Evolutionary conservation across 352 stramenopile genomes (phyloP).

Genomic region (Pythium rishiriense): DNA sequence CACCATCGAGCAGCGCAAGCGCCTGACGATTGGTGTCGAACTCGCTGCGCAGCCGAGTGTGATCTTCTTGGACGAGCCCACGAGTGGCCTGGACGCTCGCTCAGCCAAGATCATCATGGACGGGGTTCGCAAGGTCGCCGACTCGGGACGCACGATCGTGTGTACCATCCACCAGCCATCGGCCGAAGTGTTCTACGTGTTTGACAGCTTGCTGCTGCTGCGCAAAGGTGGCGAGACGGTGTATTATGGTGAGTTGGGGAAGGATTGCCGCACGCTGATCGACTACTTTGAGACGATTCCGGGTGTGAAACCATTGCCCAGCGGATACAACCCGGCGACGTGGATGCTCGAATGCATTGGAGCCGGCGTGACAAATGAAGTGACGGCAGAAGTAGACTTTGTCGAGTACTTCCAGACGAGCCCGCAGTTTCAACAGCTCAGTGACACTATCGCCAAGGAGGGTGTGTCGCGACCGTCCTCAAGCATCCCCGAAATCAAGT

Average conservation of each 20-base stretch:
- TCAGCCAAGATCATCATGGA: slow-evolving; percentile 87
- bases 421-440: slow-evolving; percentile 3
- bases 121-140: slow-evolving; percentile 85
- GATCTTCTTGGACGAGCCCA: slow-evolving; percentile 32
- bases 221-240: slow-evolving; percentile 36
- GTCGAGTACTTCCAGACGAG: slow-evolving; percentile 27
- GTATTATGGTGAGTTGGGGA: slow-evolving; percentile 33
- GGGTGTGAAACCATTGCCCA: slow-evolving; percentile 32
- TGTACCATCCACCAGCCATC: slow-evolving; percentile 91
- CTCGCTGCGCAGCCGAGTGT: slow-evolving; percentile 72
- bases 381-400: slow-evolving; percentile 30
- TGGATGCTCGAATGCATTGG: slow-evolving; percentile 87
- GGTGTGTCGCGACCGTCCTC: slow-evolving; percentile 18
- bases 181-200: slow-evolving; percentile 88
- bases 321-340: slow-evolving; percentile 82
- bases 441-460: slow-evolving; percentile 19
- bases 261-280: slow-evolving; percentile 30
- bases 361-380: slow-evolving; percentile 37
- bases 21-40: slow-evolving; percentile 78
- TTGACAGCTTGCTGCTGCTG: slow-evolving; percentile 89
- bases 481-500: slow-evolving; percentile 18
- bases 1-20: slow-evolving; percentile 39
- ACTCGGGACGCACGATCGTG: slow-evolving; percentile 78
- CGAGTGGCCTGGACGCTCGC: slow-evolving; percentile 77
- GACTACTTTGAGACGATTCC: slow-evolving; percentile 61